Evolutionary conservation across 2,329 filamentous ascomycete species (phyloP).

Genomic region (Verticillium nonalfalfae): DNA sequence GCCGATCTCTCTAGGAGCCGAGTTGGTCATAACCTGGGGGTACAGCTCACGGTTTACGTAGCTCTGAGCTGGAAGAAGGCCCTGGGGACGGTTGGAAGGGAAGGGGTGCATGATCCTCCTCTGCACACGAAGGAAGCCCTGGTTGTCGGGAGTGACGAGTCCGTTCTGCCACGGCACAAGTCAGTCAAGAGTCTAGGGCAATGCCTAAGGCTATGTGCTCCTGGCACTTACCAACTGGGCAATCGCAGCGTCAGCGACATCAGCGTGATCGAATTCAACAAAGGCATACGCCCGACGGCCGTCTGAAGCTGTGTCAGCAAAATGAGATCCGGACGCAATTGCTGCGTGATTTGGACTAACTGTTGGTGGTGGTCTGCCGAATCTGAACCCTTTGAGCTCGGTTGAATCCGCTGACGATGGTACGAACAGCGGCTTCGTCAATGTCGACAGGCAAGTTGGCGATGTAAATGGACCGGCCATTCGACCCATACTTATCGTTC

Average conservation of each 20-base stretch:
- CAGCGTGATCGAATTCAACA: constrained; percentile 30
- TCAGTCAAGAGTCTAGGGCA: not conserved
- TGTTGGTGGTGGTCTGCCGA: constrained; percentile 2
- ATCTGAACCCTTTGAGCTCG: constrained; percentile 25
- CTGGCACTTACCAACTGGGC: constrained; percentile 25
- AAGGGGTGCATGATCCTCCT: not conserved
- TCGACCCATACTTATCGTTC: constrained; percentile 31
- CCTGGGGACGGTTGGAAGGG: not conserved
- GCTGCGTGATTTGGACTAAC: not conserved
- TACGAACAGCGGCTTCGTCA: constrained; percentile 26
- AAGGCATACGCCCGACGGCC: constrained; percentile 22
- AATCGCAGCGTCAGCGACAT: constrained; percentile 29
- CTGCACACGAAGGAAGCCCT: not conserved
- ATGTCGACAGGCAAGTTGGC: constrained; percentile 33
- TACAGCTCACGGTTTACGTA: not conserved
- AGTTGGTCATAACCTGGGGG: not conserved
- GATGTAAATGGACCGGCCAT: constrained; percentile 41
- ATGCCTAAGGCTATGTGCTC: too few species aligned
- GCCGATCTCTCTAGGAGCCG: not conserved
- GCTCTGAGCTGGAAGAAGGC: not conserved
- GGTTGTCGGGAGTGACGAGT: not conserved
- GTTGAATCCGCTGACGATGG: constrained; percentile 30
- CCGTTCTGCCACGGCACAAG: not conserved
- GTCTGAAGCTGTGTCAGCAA: not conserved
- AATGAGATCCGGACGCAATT: not conserved